Base-by-base conservation (phyloP, 257 asterid species). In the Fraxinus excelsior region DNA sequence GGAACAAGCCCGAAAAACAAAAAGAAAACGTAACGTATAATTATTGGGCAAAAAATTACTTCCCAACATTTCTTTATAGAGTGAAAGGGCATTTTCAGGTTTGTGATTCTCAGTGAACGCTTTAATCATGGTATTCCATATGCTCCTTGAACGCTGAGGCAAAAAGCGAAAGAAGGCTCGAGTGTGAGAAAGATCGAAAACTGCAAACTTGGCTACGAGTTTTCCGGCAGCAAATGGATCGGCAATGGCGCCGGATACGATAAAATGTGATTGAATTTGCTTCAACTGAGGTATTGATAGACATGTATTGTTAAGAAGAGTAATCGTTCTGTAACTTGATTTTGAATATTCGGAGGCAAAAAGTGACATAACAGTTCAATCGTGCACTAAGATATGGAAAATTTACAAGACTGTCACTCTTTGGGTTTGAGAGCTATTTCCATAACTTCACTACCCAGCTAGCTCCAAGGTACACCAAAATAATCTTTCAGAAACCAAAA, bases 11-110 rank as follows among this genome's bases (percentile, higher is more conserved):
- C 89, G 81, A 32, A 88, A 78, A 73, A 88, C 72, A n/a, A 82
- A 88, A 88, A 7, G 92, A 90, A 23, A n/a, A n/a, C n/a, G n/a
- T n/a, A 90, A 83, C 4, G 95, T 82, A 77, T 77, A 88, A 80
- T 90, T 90, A 73, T 90, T 83, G 3, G 85, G 88, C 31, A 70
- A 70, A 25, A 83, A 21, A 13, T 81, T 51, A 78, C 68, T 66
- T 18, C 62, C 74, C 34, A 84, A 71, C 96, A 90, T 90, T 23
- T 87, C 58, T 73, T 82, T 82, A 71, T 73, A 83, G 44, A 88
- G 82, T 1, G 72, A 80, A 67, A 85, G 29, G 34, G 85, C 89
- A 34, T 81, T 58, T 34, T n/a, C 40, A 0, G 86, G 85, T 40
- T 74, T 88, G 74, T 70, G 79, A 37, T 76, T 74, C 49, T 87